Percentiles rank a stretch among this genome's conserved stretches.
Evolutionary conservation across 805 yeast species (phyloP).

Genomic region (Metschnikowia rubicola): DNA sequence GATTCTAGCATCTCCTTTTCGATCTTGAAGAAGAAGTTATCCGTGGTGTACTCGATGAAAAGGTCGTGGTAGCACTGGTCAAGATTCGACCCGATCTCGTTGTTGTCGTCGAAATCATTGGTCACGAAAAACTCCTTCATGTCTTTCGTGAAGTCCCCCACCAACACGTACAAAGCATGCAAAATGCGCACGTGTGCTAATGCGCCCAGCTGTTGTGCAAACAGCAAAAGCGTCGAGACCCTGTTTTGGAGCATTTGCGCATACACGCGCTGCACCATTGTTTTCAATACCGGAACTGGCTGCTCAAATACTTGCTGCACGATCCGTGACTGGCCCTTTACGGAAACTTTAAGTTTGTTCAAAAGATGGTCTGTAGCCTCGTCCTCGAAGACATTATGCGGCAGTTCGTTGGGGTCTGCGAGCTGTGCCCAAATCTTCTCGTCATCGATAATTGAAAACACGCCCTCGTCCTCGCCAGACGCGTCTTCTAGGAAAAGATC

Average conservation of each 20-base stretch:
- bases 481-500: conserved; percentile 58
- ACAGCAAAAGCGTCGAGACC: conserved; percentile 55
- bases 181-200: conserved; percentile 75
- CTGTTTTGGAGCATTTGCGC: conserved; percentile 64
- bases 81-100: conserved; percentile 45
- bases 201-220: conserved; percentile 59
- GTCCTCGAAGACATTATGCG: conserved; percentile 46
- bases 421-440: conserved; percentile 57
- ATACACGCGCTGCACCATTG: conserved; percentile 71
- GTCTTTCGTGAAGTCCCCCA: conserved; percentile 59
- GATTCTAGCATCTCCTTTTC: conserved; percentile 70
- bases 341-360: conserved; percentile 50
- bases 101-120: conserved; percentile 46
- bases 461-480: conserved; percentile 25
- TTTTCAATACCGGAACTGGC: conserved; percentile 63
- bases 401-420: conserved; percentile 50
- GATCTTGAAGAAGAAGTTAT: conserved; percentile 61
- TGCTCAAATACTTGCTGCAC: conserved; percentile 71
- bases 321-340: conserved; percentile 69
- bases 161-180: conserved; percentile 58
- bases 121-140: conserved; percentile 57
- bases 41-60: conserved; percentile 65
- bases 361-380: conserved; percentile 50
- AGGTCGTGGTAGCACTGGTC: conserved; percentile 74
- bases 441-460: conserved; percentile 33